Evolutionary conservation across 345 rosid species (phyloP).

Genomic region (Populus alba): DNA sequence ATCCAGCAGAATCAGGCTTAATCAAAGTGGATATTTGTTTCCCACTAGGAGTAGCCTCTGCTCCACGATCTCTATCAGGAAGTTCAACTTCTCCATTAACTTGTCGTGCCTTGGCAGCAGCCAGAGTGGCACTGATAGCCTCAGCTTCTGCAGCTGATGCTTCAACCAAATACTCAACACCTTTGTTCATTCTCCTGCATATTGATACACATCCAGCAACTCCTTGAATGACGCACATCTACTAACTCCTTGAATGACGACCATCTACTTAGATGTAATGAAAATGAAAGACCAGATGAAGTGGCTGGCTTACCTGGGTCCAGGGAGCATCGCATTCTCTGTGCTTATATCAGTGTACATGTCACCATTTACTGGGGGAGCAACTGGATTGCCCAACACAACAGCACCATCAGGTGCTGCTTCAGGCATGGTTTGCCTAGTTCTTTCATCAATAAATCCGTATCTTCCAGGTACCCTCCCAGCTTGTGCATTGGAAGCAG

Average conservation of each 20-base stretch:
- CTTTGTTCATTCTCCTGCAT: conserved; percentile 81
- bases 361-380: conserved; percentile 90
- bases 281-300: conserved; percentile 1
- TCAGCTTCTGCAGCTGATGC: conserved; percentile 99
- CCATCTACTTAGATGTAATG: neutral
- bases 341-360: conserved; percentile 91
- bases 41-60: conserved; percentile 96
- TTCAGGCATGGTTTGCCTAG: conserved; percentile 60
- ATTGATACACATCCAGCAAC: conserved; percentile 18
- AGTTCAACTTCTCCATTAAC: conserved; percentile 85
- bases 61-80: conserved; percentile 80
- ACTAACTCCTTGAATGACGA: conserved; percentile 14
- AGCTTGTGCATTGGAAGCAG: conserved; percentile 62
- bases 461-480: conserved; percentile 70
- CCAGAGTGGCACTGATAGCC: conserved; percentile 94
- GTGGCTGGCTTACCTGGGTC: conserved; percentile 55
- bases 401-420: conserved; percentile 77
- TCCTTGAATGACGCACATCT: conserved; percentile 14
- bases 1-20: conserved; percentile 68
- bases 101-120: conserved; percentile 97
- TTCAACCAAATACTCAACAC: conserved; percentile 93
- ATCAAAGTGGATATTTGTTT: conserved; percentile 64
- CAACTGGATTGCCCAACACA: conserved; percentile 89
- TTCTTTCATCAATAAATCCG: conserved; percentile 77
- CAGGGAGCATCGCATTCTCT: conserved; percentile 82